These are phyloP conservation scores for Epichloe elymi DNA, from an alignment of 2,329 filamentous ascomycete genomes.

Conservation along the genomic window DNA sequence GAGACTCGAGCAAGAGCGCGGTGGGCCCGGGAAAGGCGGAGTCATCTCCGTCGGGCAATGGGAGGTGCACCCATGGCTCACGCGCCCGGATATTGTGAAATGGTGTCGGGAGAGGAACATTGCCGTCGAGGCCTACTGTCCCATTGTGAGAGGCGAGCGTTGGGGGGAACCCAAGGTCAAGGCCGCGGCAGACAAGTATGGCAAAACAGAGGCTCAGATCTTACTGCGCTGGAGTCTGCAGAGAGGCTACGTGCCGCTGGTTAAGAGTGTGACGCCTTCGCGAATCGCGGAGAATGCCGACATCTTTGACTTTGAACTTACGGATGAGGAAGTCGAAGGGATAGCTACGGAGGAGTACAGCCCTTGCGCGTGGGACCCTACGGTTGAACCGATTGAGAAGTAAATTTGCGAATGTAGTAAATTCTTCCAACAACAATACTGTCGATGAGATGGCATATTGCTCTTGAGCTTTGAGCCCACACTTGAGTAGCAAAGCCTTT, in stretches of 20 bases:
- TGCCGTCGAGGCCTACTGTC: constrained; percentile 50
- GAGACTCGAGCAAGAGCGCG: constrained; percentile 47
- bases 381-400: constrained; percentile 31
- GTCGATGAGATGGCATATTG: no score
- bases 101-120: constrained; percentile 59
- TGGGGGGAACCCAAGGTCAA: constrained; percentile 56
- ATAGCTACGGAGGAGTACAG: constrained; percentile 38
- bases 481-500: no score
- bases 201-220: constrained; percentile 62
- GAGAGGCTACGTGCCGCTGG: constrained; percentile 59
- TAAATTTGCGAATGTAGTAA: constrained; percentile 6
- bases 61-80: constrained; percentile 82
- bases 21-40: constrained; percentile 52
- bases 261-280: constrained; percentile 57
- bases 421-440: no score
- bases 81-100: constrained; percentile 61
- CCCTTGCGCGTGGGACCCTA: constrained; percentile 45
- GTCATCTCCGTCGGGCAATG: constrained; percentile 75
- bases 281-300: constrained; percentile 52
- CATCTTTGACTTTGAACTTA: constrained; percentile 42
- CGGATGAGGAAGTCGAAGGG: constrained; percentile 35
- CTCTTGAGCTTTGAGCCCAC: no score
- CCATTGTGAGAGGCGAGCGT: constrained; percentile 53
- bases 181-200: constrained; percentile 55
- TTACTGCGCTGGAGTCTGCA: constrained; percentile 73